Conservation (phyloP, 2,329 filamentous ascomycete species). For the Zymoseptoria passerinii region DNA sequence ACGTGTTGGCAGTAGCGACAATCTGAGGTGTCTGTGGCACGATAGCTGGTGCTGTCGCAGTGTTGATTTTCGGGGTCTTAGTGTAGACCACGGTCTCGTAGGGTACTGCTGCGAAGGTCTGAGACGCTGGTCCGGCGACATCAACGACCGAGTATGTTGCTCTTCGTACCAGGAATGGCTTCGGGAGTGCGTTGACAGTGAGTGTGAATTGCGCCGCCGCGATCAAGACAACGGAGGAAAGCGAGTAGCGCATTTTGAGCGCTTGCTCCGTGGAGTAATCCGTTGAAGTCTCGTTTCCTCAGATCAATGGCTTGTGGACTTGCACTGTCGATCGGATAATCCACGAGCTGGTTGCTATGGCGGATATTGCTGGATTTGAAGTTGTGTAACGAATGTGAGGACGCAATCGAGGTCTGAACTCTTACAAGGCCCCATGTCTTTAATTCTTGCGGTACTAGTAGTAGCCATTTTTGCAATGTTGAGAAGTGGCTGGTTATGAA, state of each 20-base stretch:
- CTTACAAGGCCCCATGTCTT: slow-evolving; percentile 1
- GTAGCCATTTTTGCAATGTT: slow-evolving; percentile 4
- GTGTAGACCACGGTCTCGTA: slow-evolving; percentile 17
- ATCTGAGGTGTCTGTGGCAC: slow-evolving; percentile 2
- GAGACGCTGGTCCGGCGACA: slow-evolving; percentile 18
- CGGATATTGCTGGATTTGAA: slow-evolving; percentile 5
- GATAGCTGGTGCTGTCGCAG: slow-evolving; percentile 6
- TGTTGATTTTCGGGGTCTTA: background rate
- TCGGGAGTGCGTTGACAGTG: slow-evolving; percentile 21
- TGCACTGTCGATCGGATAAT: background rate
- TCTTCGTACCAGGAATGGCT: slow-evolving; percentile 11
- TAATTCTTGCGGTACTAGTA: background rate
- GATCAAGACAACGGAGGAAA: slow-evolving; percentile 6
- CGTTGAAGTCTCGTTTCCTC: background rate
- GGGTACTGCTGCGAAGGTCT: slow-evolving; percentile 12
- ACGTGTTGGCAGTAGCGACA: background rate
- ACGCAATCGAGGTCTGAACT: slow-evolving; percentile 1
- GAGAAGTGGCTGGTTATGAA: slow-evolving; percentile 5
- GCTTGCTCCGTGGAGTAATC: background rate
- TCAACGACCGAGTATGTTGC: slow-evolving; percentile 26
- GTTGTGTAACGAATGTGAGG: slow-evolving; percentile 11
- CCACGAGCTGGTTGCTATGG: slow-evolving; percentile 8
- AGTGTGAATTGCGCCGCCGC: slow-evolving; percentile 19
- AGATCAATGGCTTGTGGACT: background rate
- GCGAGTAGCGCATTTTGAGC: slow-evolving; percentile 11